These are phyloP conservation scores for Fusarium marasasianum DNA, from an alignment of 2,329 filamentous ascomycete genomes.

Conservation along the genomic window DNA sequence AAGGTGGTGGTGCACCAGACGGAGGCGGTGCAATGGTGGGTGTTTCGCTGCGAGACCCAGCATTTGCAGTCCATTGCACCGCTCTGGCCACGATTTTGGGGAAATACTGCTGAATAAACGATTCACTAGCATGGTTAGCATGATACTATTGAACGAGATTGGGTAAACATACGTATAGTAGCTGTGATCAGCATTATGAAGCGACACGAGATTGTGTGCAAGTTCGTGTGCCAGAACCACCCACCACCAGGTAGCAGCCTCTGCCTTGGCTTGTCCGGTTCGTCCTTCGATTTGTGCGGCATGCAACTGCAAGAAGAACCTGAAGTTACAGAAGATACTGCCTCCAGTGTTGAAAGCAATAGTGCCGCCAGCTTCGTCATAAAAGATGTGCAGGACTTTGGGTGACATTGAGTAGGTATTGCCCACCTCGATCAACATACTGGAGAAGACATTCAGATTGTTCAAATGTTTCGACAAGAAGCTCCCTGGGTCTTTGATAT, in stretches of 20 bases:
- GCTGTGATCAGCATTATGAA: constrained; percentile 81
- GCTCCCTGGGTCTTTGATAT: constrained; percentile 54
- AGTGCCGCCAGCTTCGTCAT: constrained; percentile 79
- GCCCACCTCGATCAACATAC: constrained; percentile 74
- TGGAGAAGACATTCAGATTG: constrained; percentile 75
- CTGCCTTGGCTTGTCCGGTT: constrained; percentile 62
- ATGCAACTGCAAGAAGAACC: constrained; percentile 86
- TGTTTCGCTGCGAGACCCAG: constrained; percentile 2
- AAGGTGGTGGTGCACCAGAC: constrained; percentile 33
- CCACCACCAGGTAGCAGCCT: constrained; percentile 89
- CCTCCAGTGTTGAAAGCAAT: constrained; percentile 93
- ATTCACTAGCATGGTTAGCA: constrained; percentile 63
- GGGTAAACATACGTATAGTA: constrained; percentile 74
- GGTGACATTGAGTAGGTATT: constrained; percentile 76
- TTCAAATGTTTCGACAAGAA: constrained; percentile 71
- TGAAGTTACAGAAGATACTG: constrained; percentile 92
- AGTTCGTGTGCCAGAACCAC: constrained; percentile 95
- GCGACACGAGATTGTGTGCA: constrained; percentile 87
- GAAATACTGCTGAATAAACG: constrained; percentile 82
- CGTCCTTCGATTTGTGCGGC: constrained; percentile 55
- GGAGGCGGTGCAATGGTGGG: constrained; percentile 31
- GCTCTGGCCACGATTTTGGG: constrained; percentile 71
- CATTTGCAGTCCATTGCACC: constrained; percentile 47
- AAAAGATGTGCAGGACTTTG: constrained; percentile 83
- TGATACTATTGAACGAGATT: background rate